phyloP scores from a whole-genome alignment of 176 grass and related monocot species.

The Pontederia crassipes region DNA sequence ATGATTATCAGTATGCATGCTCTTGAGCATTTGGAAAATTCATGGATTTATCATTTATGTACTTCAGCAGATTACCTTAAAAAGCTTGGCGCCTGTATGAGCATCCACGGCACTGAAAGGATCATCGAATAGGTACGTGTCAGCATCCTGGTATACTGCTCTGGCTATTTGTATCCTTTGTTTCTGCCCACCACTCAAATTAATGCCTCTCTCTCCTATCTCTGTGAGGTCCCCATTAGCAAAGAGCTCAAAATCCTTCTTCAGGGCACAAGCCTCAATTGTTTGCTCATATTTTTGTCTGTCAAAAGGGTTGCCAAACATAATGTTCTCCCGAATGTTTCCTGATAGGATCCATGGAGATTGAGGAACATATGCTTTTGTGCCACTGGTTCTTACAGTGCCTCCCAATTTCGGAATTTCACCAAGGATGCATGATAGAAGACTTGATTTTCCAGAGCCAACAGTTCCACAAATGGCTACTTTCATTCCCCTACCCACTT shows the following conservation, averaged over 20 bases:
- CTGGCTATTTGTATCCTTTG: slow-evolving; percentile 19
- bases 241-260: slow-evolving; percentile 22
- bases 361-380: slow-evolving; percentile 24
- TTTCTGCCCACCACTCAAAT: slow-evolving; percentile 24
- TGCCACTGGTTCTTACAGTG: slow-evolving; percentile 1
- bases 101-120: slow-evolving; percentile 27
- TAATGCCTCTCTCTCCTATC: slow-evolving; percentile 24
- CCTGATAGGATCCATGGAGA: slow-evolving; percentile 18
- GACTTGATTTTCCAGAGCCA: slow-evolving; percentile 18
- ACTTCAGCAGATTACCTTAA: slow-evolving; percentile 6
- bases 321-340: slow-evolving; percentile 14
- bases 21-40: too few relatives aligned
- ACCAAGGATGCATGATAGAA: slow-evolving; percentile 17
- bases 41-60: not conserved
- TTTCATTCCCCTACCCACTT: slow-evolving; percentile 11
- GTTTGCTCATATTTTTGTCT: slow-evolving; percentile 12
- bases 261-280: slow-evolving; percentile 15
- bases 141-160: slow-evolving; percentile 16
- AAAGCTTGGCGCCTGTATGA: slow-evolving; percentile 14
- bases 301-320: slow-evolving; percentile 14
- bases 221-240: slow-evolving; percentile 16
- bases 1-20: too few relatives aligned
- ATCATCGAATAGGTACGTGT: slow-evolving; percentile 20
- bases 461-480: slow-evolving; percentile 23
- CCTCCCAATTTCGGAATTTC: slow-evolving; percentile 7